Conservation (phyloP, 805 yeast species). For the Pichia gijzeniarum region DNA sequence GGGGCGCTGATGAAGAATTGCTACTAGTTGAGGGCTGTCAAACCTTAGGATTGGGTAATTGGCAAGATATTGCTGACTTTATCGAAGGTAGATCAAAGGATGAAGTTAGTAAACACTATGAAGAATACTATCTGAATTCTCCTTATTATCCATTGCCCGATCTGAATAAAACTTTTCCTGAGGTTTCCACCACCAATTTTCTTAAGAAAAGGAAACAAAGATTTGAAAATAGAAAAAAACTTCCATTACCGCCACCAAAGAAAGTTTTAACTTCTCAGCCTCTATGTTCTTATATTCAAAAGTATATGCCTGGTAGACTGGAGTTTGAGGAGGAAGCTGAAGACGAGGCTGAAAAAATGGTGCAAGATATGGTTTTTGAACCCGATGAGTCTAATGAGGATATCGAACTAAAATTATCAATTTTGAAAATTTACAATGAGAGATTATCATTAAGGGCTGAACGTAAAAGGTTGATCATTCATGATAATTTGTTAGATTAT, state of each 20-base stretch:
- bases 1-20: constrained; percentile 99
- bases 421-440: constrained; percentile 83
- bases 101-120: constrained; percentile 84
- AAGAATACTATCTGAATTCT: constrained; percentile 60
- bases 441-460: constrained; percentile 89
- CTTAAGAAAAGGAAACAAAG: constrained; percentile 60
- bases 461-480: constrained; percentile 73
- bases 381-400: constrained; percentile 87
- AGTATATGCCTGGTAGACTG: constrained; percentile 97
- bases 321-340: constrained; percentile 96
- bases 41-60: constrained; percentile 86
- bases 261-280: constrained; percentile 93
- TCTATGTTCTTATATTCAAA: constrained; percentile 93
- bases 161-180: constrained; percentile 59
- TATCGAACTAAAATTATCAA: constrained; percentile 81
- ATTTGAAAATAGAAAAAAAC: constrained; percentile 62
- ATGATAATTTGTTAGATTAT: constrained; percentile 77
- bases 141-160: constrained; percentile 84
- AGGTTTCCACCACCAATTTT: constrained; percentile 63
- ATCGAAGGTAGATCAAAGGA: constrained; percentile 89
- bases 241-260: constrained; percentile 78
- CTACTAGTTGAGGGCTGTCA: constrained; percentile 87
- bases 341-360: constrained; percentile 91
- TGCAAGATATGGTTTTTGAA: constrained; percentile 93
- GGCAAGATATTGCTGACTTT: constrained; percentile 98